Base-by-base conservation (phyloP, 495 filamentous ascomycete genomes). In the Penicillium subrubescens region DNA sequence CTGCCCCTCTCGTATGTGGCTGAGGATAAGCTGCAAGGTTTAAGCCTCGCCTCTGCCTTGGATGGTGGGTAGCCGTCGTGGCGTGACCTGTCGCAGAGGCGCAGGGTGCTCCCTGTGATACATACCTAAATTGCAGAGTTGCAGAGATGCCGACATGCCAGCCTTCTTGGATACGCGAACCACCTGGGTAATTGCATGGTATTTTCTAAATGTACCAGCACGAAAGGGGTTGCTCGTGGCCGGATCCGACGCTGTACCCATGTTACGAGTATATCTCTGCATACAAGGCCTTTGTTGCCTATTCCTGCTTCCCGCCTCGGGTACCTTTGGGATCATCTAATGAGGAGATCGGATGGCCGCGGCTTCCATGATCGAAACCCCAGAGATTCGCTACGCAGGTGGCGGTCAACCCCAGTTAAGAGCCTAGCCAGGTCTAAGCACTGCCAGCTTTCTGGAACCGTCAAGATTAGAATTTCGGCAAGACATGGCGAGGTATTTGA, bases 51-150 rank as follows among this genome's bases (percentile, higher is more conserved):
- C 44, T 25, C 44, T 19, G 48, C 51, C 46, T 59, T 39, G 25
- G 31, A 63, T 55, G 48, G 59, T 21, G 57, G 51, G 23, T 61
- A 68, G 11, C 61, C 53, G 50, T 52, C 60, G 65, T 60, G 70
- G 61, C 48, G 48, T 58, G 61, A 66, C 68, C 57, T 33, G 33
- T 56, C 46, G 17, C 59, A 68, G 29, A 23, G 33, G 46, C 46
- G 17, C 59, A 68, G 23, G 39, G 27, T 23, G 46, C n/a, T 56
- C 23, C 59, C 44, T 64, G 66, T 66, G 54, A 66, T 51, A 68
- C 65, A 57, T 64, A 51, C 39, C 50, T 23, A 66, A 61, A 67
- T 64, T 71, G 60, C 53, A 23, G 44, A 37, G 53, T 55, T 55
- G 52, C 52, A 55, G 52, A 35, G 12, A 31, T 33, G 29, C 43